A percentile compares a stretch with the other conserved stretches of the same genome.
phyloP scores from a whole-genome alignment of 2,329 filamentous ascomycete species.

The Furcasterigmium furcatum region DNA sequence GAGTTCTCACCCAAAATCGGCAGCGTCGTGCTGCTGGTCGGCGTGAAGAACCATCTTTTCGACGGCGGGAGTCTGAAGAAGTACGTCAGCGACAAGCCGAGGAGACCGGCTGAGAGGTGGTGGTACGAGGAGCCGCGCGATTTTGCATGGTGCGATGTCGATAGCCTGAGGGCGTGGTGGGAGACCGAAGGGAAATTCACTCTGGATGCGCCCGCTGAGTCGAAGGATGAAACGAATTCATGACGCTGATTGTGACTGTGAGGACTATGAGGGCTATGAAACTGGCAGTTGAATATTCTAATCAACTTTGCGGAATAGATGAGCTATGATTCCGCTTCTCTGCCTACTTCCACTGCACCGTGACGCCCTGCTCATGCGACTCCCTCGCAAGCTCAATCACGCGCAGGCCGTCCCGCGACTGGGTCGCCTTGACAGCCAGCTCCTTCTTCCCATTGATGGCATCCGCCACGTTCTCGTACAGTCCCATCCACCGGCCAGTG shows the following conservation, averaged over 20 bases:
- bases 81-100: conserved; percentile 33
- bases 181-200: conserved; percentile 3
- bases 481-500: conserved; percentile 31
- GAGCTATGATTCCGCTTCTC: too few species aligned
- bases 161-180: conserved; percentile 44
- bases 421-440: conserved; percentile 31
- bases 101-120: conserved; percentile 34
- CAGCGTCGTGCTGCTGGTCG: conserved; percentile 46
- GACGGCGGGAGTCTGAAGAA: conserved; percentile 44
- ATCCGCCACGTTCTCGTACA: conserved; percentile 36
- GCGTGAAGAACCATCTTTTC: conserved; percentile 56
- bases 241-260: too few species aligned
- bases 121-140: conserved; percentile 47
- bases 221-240: too few species aligned
- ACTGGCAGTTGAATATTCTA: too few species aligned
- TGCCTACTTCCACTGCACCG: conserved; percentile 26
- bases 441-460: conserved; percentile 33
- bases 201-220: not conserved
- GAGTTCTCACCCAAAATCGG: conserved; percentile 43
- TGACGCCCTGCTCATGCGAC: conserved; percentile 26
- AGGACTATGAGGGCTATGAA: too few species aligned
- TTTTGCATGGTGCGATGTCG: conserved; percentile 47
- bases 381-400: conserved; percentile 38
- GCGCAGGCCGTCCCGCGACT: conserved; percentile 32
- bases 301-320: too few species aligned